A percentile compares a stretch with the other conserved stretches of the same genome.
These are phyloP conservation scores for Penicillium desertorum DNA, from an alignment of 495 filamentous ascomycete genomes.

Conservation along the genomic window DNA sequence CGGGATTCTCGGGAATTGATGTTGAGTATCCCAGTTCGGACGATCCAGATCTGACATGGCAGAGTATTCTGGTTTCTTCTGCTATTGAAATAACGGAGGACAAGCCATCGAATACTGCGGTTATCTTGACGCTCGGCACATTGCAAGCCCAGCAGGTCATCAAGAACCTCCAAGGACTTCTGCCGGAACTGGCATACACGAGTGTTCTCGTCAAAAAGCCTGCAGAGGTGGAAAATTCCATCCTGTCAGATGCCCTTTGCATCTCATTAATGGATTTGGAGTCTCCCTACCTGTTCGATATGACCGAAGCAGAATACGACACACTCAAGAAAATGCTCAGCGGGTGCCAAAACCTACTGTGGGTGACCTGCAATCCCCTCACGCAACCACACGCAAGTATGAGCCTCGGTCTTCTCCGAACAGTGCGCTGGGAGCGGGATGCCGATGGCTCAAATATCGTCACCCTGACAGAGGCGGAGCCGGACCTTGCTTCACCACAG, in stretches of 20 bases:
- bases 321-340: conserved; percentile 25
- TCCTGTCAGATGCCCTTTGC: conserved; percentile 5
- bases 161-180: neutral
- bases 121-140: conserved; percentile 15
- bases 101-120: neutral
- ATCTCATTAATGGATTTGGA: conserved; percentile 24
- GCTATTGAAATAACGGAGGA: conserved; percentile 10
- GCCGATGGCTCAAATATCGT: conserved; percentile 28
- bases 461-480: conserved; percentile 18
- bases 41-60: conserved; percentile 25
- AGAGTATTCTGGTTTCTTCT: conserved; percentile 32
- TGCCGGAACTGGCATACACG: neutral
- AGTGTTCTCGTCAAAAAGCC: neutral
- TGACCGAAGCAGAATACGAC: conserved; percentile 10
- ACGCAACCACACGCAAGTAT: conserved; percentile 13
- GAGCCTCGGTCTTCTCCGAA: conserved; percentile 28
- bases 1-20: conserved; percentile 31
- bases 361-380: conserved; percentile 32
- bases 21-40: conserved; percentile 32
- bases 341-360: conserved; percentile 31
- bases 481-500: neutral
- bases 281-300: conserved; percentile 3
- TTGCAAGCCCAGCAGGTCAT: neutral
- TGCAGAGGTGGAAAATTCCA: conserved; percentile 2
- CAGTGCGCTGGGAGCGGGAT: conserved; percentile 32